A percentile compares a stretch with the other conserved stretches of the same genome.
phyloP scores from a whole-genome alignment of 2,329 filamentous ascomycete genomes.

The Epichloe sibirici region DNA sequence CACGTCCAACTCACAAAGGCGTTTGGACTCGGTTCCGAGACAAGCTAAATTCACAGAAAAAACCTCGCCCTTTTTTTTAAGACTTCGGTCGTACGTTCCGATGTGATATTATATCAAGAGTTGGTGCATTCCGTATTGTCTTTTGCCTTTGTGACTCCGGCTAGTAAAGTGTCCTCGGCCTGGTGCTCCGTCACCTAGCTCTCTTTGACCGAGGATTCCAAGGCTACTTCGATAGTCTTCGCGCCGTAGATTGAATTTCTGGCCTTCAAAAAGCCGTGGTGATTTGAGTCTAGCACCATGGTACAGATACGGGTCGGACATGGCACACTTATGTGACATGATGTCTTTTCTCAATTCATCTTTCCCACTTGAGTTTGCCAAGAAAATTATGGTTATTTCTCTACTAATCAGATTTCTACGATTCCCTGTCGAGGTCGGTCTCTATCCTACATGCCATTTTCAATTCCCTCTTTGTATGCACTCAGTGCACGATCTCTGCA shows the following conservation, averaged over 20 bases:
- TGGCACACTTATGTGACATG: constrained; percentile 7
- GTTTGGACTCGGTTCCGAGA: constrained; percentile 33
- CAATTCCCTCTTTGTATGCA: constrained; percentile 50
- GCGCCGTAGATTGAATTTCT: constrained; percentile 43
- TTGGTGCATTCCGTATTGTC: constrained; percentile 2
- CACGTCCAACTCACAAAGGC: constrained; percentile 31
- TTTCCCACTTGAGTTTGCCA: neutral
- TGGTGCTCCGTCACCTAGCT: constrained; percentile 14
- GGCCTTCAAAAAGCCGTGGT: constrained; percentile 51
- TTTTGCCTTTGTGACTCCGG: constrained; percentile 23
- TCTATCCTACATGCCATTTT: constrained; percentile 14
- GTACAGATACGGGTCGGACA: constrained; percentile 59
- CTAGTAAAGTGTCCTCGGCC: constrained; percentile 45
- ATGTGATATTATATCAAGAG: constrained; percentile 7
- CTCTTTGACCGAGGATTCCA: constrained; percentile 38
- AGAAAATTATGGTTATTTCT: neutral
- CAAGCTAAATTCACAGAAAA: constrained; percentile 14
- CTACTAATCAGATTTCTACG: no score
- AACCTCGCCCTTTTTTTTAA: constrained; percentile 8
- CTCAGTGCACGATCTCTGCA: constrained; percentile 54
- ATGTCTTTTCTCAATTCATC: neutral
- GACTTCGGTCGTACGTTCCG: neutral
- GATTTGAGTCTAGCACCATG: constrained; percentile 38
- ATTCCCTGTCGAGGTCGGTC: neutral
- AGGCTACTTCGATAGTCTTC: constrained; percentile 44